Evolutionary conservation across 139 green algal species (phyloP).

Genomic region (Gonium pectorale): DNA sequence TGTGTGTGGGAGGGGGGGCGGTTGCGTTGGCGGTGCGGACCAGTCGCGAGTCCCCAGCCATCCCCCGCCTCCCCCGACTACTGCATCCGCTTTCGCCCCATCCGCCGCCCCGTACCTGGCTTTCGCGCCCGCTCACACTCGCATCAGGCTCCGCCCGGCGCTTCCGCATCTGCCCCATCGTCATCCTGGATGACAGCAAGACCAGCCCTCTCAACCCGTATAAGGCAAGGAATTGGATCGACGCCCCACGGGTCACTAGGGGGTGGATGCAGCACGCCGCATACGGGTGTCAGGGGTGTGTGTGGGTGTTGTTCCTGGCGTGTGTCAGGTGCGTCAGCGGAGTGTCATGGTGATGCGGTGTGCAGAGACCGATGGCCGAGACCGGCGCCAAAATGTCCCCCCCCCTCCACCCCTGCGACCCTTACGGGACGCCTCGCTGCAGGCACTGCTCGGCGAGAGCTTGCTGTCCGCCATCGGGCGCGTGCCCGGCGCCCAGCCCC

Average conservation of each 20-base stretch:
- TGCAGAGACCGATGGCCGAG: background rate
- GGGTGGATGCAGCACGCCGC: background rate
- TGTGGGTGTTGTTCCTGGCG: background rate
- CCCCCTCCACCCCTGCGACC: background rate
- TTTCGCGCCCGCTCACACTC: too few relatives aligned
- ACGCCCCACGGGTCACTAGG: background rate
- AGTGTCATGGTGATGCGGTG: background rate
- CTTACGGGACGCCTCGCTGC: background rate
- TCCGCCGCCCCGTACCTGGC: background rate
- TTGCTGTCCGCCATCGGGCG: background rate
- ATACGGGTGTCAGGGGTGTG: background rate
- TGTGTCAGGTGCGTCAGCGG: background rate
- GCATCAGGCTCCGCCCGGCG: background rate
- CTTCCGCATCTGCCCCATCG: constrained; percentile 25
- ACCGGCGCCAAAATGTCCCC: background rate
- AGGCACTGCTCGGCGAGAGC: background rate
- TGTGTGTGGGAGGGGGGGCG: too few relatives aligned
- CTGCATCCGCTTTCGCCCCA: background rate
- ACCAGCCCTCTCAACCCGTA: background rate
- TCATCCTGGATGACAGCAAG: constrained; percentile 42
- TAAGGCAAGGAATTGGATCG: background rate
- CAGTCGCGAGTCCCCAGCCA: too few relatives aligned
- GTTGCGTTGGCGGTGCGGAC: too few relatives aligned
- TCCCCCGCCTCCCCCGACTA: background rate
- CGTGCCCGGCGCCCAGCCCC: background rate